Evolutionary conservation across 805 yeast genomes (phyloP).

Genomic region (Starmera caribaea): DNA sequence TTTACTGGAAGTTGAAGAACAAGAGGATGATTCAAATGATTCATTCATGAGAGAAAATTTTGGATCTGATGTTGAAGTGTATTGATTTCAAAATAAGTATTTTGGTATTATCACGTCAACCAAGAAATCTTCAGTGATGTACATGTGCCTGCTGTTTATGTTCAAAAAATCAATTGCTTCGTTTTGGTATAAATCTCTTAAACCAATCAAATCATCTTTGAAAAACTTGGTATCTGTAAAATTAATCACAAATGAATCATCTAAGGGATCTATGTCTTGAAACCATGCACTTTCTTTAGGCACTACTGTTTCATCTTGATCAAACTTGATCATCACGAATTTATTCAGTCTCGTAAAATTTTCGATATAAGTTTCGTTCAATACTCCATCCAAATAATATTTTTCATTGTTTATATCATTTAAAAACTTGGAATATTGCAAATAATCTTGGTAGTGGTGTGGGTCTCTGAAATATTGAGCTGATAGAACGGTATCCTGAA

Average conservation of each 20-base stretch:
- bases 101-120: conserved; percentile 24
- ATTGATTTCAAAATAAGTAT: conserved; percentile 2
- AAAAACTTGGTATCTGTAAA: conserved; percentile 42
- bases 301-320: conserved; percentile 54
- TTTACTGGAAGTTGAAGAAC: not conserved
- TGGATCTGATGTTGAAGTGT: conserved; percentile 17
- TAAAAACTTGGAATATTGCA: conserved; percentile 46
- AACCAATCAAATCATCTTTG: conserved; percentile 49
- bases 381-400: conserved; percentile 8
- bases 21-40: not conserved
- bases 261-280: conserved; percentile 36
- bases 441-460: conserved; percentile 39
- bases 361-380: conserved; percentile 30
- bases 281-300: conserved; percentile 71
- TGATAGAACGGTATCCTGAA: conserved; percentile 51
- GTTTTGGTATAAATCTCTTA: conserved; percentile 34
- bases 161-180: conserved; percentile 36
- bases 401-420: conserved; percentile 63
- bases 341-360: conserved; percentile 36
- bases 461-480: conserved; percentile 75
- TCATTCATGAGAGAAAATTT: conserved; percentile 3
- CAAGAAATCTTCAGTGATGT: conserved; percentile 43
- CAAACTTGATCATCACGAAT: conserved; percentile 51
- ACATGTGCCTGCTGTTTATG: conserved; percentile 58
- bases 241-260: conserved; percentile 30